These are phyloP conservation scores for Lepidium sativum DNA, from an alignment of 345 rosid genomes.

Conservation along the genomic window DNA sequence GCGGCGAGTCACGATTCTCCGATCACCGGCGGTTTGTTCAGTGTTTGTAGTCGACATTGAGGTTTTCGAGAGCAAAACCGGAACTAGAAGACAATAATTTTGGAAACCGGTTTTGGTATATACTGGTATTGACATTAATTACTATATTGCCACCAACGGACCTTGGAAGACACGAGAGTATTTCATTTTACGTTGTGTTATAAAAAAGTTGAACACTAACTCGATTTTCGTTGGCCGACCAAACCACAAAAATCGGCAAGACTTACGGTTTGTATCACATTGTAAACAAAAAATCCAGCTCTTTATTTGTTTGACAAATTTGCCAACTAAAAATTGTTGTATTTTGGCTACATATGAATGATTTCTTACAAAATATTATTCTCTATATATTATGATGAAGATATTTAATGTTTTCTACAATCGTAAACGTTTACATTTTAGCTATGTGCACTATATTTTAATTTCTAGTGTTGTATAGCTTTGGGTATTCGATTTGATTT, in stretches of 20 bases:
- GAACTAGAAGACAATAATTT: conserved; percentile 17
- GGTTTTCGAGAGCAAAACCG: conserved; percentile 29
- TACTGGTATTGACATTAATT: background rate
- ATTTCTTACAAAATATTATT: background rate
- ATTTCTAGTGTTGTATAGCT: no score
- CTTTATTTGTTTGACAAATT: background rate
- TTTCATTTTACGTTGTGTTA: conserved; percentile 4
- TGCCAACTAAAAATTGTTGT: conserved; percentile 4
- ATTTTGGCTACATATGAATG: background rate
- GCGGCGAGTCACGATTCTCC: conserved; percentile 68
- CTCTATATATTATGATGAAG: background rate
- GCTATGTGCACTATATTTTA: no score
- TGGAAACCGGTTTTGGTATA: background rate
- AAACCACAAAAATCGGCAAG: conserved; percentile 10
- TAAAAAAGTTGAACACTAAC: background rate
- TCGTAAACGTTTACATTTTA: background rate
- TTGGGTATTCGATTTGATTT: no score
- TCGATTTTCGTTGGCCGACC: conserved; percentile 13
- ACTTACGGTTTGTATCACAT: conserved; percentile 11
- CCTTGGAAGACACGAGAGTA: background rate
- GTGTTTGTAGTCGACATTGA: conserved; percentile 52
- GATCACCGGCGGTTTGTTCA: conserved; percentile 80
- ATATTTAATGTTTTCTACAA: background rate
- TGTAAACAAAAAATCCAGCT: background rate
- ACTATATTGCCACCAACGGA: background rate